Conservation (phyloP, 164 flowering plant genomes). For the Akebia trifoliata region DNA sequence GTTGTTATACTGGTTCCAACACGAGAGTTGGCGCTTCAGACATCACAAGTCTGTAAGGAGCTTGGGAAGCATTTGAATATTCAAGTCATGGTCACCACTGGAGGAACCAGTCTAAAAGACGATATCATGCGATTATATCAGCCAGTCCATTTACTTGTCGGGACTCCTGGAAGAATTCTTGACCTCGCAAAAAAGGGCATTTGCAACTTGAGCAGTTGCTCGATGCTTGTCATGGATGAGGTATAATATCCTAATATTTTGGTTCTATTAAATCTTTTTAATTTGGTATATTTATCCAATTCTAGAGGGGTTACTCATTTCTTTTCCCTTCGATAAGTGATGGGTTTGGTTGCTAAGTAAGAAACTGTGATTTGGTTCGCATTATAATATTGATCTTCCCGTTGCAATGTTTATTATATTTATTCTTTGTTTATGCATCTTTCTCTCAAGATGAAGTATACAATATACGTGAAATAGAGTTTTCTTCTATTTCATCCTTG, state of each 20-base stretch:
- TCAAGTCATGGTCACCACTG: slow-evolving; percentile 96
- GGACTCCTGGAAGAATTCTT: slow-evolving; percentile 94
- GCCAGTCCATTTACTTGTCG: slow-evolving; percentile 96
- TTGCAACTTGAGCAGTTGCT: slow-evolving; percentile 73
- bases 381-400: too few relatives aligned
- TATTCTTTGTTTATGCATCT: too few relatives aligned
- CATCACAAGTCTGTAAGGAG: slow-evolving; percentile 98
- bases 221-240: slow-evolving; percentile 98
- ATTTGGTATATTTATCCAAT: too few relatives aligned
- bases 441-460: too few relatives aligned
- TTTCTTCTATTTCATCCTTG: too few relatives aligned
- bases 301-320: too few relatives aligned
- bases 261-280: too few relatives aligned
- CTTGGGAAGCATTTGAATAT: slow-evolving; percentile 93
- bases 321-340: too few relatives aligned
- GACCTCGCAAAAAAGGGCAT: slow-evolving; percentile 95
- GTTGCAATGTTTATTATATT: too few relatives aligned
- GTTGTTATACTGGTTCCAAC: slow-evolving; percentile 95
- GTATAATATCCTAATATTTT: slow-evolving; percentile 34
- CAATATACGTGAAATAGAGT: too few relatives aligned
- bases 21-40: slow-evolving; percentile 95
- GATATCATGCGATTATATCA: slow-evolving; percentile 98
- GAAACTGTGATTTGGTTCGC: too few relatives aligned
- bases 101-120: slow-evolving; percentile 97
- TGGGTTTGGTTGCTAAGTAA: too few relatives aligned